Percentiles rank a stretch among this genome's conserved stretches.
Conservation (phyloP, 345 rosid species). For the Lenwebbia sp. region DNA sequence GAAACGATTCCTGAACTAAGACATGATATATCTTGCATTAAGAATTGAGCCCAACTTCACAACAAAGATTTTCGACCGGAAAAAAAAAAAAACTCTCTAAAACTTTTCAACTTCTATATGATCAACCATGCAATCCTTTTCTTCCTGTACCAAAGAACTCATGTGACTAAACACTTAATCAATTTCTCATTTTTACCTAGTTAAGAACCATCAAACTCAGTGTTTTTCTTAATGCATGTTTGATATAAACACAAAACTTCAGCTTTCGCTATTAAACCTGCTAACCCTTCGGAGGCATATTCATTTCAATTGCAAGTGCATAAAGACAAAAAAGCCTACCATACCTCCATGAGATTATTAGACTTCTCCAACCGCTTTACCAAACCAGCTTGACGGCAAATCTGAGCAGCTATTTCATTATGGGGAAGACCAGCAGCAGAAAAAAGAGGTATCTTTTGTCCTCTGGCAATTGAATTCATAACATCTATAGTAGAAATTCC, state of each 20-base stretch:
- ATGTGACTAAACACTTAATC: neutral
- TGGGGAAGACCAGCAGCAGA: constrained; percentile 99
- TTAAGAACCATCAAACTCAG: neutral
- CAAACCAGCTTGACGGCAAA: constrained; percentile 98
- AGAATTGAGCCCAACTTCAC: neutral
- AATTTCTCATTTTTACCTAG: neutral
- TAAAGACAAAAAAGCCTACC: neutral
- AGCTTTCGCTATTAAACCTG: neutral
- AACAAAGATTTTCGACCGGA: neutral
- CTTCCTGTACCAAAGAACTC: neutral
- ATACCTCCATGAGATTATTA: constrained; percentile 66
- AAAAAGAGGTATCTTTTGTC: constrained; percentile 95
- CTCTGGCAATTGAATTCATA: constrained; percentile 97
- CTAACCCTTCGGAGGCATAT: neutral
- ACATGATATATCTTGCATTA: neutral
- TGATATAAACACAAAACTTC: neutral
- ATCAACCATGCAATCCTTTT: neutral
- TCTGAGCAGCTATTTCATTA: constrained; percentile 98
- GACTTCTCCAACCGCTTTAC: constrained; percentile 92
- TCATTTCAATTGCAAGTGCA: neutral
- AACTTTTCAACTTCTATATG: neutral
- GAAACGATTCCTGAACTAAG: neutral
- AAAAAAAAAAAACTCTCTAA: neutral
- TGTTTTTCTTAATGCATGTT: neutral
- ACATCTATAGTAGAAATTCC: constrained; percentile 98